Conservation (phyloP, 2,329 filamentous ascomycete species). For the Xylaria sp. region DNA sequence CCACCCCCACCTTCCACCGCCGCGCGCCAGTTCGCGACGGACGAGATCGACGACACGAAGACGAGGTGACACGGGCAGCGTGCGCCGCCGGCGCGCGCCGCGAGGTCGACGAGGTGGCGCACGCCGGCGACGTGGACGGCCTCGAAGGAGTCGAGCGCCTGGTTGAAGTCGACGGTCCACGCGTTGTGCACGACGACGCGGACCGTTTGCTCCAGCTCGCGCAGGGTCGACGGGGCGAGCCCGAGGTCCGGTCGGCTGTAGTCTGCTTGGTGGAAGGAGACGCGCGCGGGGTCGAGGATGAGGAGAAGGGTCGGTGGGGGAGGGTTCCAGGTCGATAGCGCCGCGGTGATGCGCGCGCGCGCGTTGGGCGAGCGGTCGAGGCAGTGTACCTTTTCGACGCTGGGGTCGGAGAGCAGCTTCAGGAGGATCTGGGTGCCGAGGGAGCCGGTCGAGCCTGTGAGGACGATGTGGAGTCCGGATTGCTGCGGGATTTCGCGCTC, state of each 20-base stretch:
- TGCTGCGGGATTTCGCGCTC: background rate
- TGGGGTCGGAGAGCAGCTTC: slow-evolving; percentile 29
- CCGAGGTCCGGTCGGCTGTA: slow-evolving; percentile 8
- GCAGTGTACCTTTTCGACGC: slow-evolving; percentile 34
- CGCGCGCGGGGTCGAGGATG: background rate
- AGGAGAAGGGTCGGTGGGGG: slow-evolving; percentile 7
- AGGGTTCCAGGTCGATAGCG: slow-evolving; percentile 5
- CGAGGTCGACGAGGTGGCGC: slow-evolving; percentile 19
- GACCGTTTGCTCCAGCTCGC: background rate
- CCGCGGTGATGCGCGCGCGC: slow-evolving; percentile 3
- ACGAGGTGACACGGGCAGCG: slow-evolving; percentile 6
- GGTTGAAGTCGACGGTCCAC: slow-evolving; percentile 33
- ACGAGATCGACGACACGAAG: slow-evolving; percentile 29
- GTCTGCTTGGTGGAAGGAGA: slow-evolving; percentile 14
- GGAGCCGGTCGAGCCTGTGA: slow-evolving; percentile 41
- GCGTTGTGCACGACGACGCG: slow-evolving; percentile 27
- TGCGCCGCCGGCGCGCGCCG: slow-evolving; percentile 1
- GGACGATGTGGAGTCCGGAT: slow-evolving; percentile 20
- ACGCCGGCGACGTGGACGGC: slow-evolving; percentile 20
- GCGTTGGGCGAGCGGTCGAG: slow-evolving; percentile 20
- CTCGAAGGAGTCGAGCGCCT: slow-evolving; percentile 24
- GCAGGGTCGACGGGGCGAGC: background rate
- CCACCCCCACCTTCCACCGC: background rate
- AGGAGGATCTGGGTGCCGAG: slow-evolving; percentile 39
- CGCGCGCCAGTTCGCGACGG: slow-evolving; percentile 15